phyloP scores from a whole-genome alignment of 129 eudicot genomes.

The Heracleum sosnowskyi region DNA sequence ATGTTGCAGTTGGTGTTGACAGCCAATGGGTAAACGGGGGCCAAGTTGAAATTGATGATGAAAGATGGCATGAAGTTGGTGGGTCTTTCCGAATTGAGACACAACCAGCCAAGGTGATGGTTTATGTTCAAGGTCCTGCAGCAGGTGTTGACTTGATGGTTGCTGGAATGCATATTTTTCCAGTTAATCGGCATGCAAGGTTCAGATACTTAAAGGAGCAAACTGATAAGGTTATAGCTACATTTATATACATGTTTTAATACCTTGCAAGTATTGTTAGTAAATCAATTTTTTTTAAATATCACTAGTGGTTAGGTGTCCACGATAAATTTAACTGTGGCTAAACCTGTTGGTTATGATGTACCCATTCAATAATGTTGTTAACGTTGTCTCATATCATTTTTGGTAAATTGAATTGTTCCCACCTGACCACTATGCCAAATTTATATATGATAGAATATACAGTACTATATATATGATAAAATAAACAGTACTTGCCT shows the following conservation, averaged over 20 bases:
- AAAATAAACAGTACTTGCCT: neutral
- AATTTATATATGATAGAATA: neutral
- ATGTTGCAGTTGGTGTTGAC: conserved; percentile 76
- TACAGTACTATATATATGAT: neutral
- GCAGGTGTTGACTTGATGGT: conserved; percentile 71
- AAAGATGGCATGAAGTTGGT: conserved; percentile 81
- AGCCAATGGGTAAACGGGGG: conserved; percentile 95
- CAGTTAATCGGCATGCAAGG: conserved; percentile 65
- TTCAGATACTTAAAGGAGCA: conserved; percentile 52
- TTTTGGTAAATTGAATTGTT: neutral
- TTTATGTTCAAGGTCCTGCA: conserved; percentile 86
- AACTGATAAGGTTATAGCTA: conserved; percentile 49
- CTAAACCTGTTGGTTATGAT: neutral
- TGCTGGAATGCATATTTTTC: conserved; percentile 78
- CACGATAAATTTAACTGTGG: neutral
- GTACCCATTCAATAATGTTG: neutral
- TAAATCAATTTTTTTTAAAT: neutral
- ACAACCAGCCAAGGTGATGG: conserved; percentile 61
- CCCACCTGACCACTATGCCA: neutral
- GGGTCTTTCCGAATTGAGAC: conserved; percentile 87
- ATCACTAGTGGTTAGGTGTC: neutral
- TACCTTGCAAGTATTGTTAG: neutral
- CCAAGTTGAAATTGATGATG: conserved; percentile 58
- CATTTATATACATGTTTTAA: neutral
- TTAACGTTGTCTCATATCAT: neutral